A percentile compares a stretch with the other conserved stretches of the same genome.
Evolutionary conservation across 768 basidiomycete genomes (phyloP).

Genomic region (Trametes cingulata): DNA sequence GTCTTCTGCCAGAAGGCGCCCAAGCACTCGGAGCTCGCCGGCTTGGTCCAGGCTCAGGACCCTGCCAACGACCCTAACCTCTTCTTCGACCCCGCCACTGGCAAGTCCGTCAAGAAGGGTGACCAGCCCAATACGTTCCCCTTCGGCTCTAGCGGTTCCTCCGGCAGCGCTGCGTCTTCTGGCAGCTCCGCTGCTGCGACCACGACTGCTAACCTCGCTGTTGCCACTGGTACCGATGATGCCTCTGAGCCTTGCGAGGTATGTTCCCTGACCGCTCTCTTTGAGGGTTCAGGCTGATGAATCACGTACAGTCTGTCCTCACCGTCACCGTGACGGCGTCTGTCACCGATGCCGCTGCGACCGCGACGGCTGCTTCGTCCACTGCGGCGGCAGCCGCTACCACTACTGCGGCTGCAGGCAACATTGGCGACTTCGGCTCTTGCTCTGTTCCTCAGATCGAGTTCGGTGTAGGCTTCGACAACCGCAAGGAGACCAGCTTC

Average conservation of each 20-base stretch:
- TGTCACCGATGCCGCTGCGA: constrained; percentile 14
- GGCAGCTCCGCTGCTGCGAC: constrained; percentile 8
- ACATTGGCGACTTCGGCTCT: constrained; percentile 48
- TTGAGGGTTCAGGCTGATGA: neutral
- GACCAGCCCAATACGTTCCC: constrained; percentile 41
- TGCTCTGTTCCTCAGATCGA: constrained; percentile 57
- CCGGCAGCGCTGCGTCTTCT: constrained; percentile 1
- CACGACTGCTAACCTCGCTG: constrained; percentile 11
- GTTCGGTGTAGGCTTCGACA: constrained; percentile 55
- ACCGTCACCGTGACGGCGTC: constrained; percentile 23
- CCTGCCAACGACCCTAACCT: constrained; percentile 33
- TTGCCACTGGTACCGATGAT: constrained; percentile 10
- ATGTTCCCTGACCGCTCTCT: neutral
- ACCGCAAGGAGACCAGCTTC: constrained; percentile 55
- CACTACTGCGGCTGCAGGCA: constrained; percentile 13
- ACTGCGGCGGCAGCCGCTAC: constrained; percentile 5
- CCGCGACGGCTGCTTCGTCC: constrained; percentile 12
- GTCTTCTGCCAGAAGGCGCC: constrained; percentile 46
- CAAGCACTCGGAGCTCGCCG: constrained; percentile 36
- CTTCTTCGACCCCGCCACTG: constrained; percentile 35
- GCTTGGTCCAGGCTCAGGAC: constrained; percentile 40
- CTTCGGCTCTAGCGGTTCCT: constrained; percentile 24
- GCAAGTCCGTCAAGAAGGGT: constrained; percentile 45
- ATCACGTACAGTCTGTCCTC: neutral
- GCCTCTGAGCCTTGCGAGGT: constrained; percentile 19